Base-by-base conservation (phyloP, 257 asterid species). In the Anisodus acutangulus region DNA sequence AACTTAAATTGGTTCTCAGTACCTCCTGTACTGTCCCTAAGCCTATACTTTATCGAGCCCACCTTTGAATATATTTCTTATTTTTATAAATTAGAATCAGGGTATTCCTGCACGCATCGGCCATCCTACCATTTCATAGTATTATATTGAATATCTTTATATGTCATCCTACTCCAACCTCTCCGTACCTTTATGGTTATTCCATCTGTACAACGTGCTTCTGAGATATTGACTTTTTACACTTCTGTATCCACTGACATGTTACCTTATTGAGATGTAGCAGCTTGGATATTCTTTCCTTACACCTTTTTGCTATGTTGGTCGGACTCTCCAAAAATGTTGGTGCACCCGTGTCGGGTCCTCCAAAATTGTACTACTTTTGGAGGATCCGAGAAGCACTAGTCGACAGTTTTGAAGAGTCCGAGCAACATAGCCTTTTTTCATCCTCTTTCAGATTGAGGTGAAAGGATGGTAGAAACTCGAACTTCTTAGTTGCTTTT, bases 211-310 rank as follows among this genome's bases (percentile, higher is more conserved):
- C 81, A 76, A 22, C 49, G 51, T 13, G 2, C 45, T 19, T 51
- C 8, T 12, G 47, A 78, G 64, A 53, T 53, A 26, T 53, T 31
- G 49, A 26, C 82, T 78, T 31, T 17, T 78, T 53, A 8, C 41
- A 55, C 31, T 54, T 53, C 4, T 4, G 9, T 53, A 78, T 26
- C 31, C 45, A 26, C 64, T 13, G 64, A 15, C 64, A 31, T 31
- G 64, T 53, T 26, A 15, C 64, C 19, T 78, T 78, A 8, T 54
- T 53, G 66, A 78, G 81, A 51, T 76, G 47, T 51, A 26, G 81
- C 47, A 11, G 49, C 31, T 53, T 39, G 66, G 22, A 78, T 54
- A 53, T 31, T 31, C 64, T 51, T 78, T 13, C 49, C 15, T 53
- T 15, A 2, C 26, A 2, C 66, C 64, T 31, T 31, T 31, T 31